Evolutionary conservation across 306 rosid genomes (phyloP).

Genomic region (Lagenaria siceraria): DNA sequence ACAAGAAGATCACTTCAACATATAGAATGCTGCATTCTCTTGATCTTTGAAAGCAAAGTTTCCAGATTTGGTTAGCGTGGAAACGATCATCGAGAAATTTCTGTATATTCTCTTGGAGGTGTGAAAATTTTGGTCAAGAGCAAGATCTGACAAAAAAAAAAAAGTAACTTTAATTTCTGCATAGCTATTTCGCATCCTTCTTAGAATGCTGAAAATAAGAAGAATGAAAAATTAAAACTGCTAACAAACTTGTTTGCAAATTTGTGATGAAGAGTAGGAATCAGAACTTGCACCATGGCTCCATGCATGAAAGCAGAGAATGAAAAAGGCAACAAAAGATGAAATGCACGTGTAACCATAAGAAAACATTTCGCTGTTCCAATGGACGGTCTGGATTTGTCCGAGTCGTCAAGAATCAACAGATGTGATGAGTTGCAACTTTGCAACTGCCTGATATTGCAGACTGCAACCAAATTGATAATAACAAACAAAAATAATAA

Average conservation of each 20-base stretch:
- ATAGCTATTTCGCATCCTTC: slow-evolving; percentile 1
- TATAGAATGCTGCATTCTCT: slow-evolving; percentile 27
- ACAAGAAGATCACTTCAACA: slow-evolving; percentile 10
- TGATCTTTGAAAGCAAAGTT: background rate
- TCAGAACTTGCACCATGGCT: slow-evolving; percentile 34
- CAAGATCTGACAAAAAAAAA: slow-evolving; percentile 69
- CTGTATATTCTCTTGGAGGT: slow-evolving; percentile 18
- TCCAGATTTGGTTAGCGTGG: slow-evolving; percentile 13
- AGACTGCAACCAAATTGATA: background rate
- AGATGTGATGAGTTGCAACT: slow-evolving; percentile 6
- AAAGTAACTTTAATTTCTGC: slow-evolving; percentile 18
- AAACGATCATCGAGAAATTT: slow-evolving; percentile 21
- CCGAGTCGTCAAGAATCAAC: slow-evolving; percentile 30
- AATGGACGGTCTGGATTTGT: slow-evolving; percentile 43
- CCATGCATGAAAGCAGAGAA: slow-evolving; percentile 79
- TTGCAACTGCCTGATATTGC: background rate
- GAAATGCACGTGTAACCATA: slow-evolving; percentile 53
- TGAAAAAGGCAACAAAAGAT: slow-evolving; percentile 27
- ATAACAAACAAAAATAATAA: background rate
- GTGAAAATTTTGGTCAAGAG: slow-evolving; percentile 58
- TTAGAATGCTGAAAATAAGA: slow-evolving; percentile 17
- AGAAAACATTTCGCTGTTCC: slow-evolving; percentile 30
- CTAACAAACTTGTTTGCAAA: slow-evolving; percentile 19
- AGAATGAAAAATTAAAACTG: slow-evolving; percentile 19
- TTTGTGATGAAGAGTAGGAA: slow-evolving; percentile 27